Evolutionary conservation across 176 grass and related monocot species (phyloP).

Genomic region (Bonia amplexicaulis): DNA sequence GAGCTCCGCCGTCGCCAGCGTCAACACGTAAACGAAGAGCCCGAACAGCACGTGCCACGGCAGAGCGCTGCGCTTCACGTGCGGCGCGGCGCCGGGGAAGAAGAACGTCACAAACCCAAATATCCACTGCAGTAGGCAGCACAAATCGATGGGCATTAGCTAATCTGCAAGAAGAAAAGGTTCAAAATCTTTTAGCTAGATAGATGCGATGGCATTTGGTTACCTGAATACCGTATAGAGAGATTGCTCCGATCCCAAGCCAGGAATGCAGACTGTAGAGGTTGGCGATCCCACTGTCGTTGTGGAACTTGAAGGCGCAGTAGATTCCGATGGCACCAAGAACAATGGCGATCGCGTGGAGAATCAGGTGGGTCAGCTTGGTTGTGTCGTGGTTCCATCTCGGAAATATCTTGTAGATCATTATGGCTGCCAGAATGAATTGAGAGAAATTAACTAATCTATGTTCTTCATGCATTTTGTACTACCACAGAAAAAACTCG

Average conservation of each 20-base stretch:
- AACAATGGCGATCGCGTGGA: constrained; percentile 60
- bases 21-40: constrained; percentile 77
- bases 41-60: constrained; percentile 90
- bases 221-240: constrained; percentile 69
- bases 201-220: not conserved
- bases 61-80: constrained; percentile 52
- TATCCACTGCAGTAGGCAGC: constrained; percentile 56
- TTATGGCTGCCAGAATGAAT: constrained; percentile 52
- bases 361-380: constrained; percentile 61
- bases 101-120: constrained; percentile 76
- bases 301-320: constrained; percentile 83
- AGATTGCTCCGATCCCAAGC: constrained; percentile 79
- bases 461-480: not conserved
- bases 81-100: constrained; percentile 49
- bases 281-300: constrained; percentile 89
- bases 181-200: not conserved
- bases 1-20: constrained; percentile 68
- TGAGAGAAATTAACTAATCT: not conserved
- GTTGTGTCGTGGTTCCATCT: constrained; percentile 52
- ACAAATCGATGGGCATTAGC: not conserved
- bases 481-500: not conserved
- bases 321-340: constrained; percentile 79
- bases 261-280: constrained; percentile 93
- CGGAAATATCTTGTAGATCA: constrained; percentile 71
- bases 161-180: not conserved